Base-by-base conservation (phyloP, 2,329 filamentous ascomycete species). In the Magnaporthiopsis poae region DNA sequence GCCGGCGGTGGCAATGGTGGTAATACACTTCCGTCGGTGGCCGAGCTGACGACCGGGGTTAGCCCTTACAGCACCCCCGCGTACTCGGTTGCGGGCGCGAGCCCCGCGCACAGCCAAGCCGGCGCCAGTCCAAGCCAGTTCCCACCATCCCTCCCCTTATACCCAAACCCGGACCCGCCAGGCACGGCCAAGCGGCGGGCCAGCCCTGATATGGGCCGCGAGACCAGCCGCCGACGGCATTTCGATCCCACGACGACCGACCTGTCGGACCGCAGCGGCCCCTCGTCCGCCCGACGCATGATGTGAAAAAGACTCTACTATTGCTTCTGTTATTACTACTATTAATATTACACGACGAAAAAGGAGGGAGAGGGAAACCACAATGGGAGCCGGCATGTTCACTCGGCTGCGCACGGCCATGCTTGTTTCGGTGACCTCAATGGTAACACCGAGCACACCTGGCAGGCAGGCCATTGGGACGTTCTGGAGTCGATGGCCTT, bases 41-140 rank as follows among this genome's bases (percentile, higher is more conserved):
- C 84, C 52, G 86, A 89, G 72, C 80, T 89, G 71, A 88, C 86
- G 1, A 88, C 86, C 0, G 86, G 86, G 15, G 79, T 87, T 39
- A 86, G 82, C 69, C 84, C 85, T 0, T 88, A 88, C 72, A 83
- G 78, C 69, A 83, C 83, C n/a, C 82, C 83, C 59, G 82, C 83
- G 0, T 85, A 84, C 71, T 80, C 81, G 9, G 73, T 76, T 9
- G 75, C 79, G 3, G 78, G 72, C 59, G 74, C 74, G 62, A 77
- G 78, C 68, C 74, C 76, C 33, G 72, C 76, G 35, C 72, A 78
- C 67, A 77, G 78, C 73, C 68, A 75, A 13, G 77, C 75, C 1
- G 33, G 31, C 11, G 75, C 77, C 15, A 84, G 80, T 65, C 80
- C 81, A 0, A 78, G 79, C 1, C 76, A 77, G 15, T 73, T 76